These are phyloP conservation scores for Poterioochromonas sp. DNA, from an alignment of 352 stramenopile genomes.

Conservation along the genomic window DNA sequence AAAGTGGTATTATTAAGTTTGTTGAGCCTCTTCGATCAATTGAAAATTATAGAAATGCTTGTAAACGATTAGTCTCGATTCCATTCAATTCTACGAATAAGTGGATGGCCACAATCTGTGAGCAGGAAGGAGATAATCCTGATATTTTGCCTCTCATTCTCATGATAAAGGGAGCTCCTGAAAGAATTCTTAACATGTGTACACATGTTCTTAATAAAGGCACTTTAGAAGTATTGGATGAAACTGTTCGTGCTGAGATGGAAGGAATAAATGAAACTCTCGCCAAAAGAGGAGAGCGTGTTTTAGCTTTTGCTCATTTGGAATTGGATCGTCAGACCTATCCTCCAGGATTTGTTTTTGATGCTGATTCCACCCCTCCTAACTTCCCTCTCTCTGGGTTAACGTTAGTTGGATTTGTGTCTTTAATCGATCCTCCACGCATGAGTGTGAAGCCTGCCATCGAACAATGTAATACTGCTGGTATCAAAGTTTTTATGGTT, in stretches of 20 bases:
- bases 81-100: conserved; percentile 76
- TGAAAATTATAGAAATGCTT: conserved; percentile 49
- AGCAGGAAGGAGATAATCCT: conserved; percentile 9
- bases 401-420: conserved; percentile 85
- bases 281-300: conserved; percentile 52
- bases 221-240: background rate
- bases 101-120: conserved; percentile 47
- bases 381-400: conserved; percentile 39
- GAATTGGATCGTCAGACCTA: conserved; percentile 8
- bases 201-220: conserved; percentile 53
- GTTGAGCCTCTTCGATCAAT: conserved; percentile 47
- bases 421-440: conserved; percentile 82
- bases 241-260: conserved; percentile 38
- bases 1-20: conserved; percentile 58
- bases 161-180: conserved; percentile 91
- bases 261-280: conserved; percentile 54
- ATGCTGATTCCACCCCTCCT: background rate
- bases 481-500: conserved; percentile 86
- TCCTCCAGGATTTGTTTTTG: conserved; percentile 16
- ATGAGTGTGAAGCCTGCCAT: conserved; percentile 70
- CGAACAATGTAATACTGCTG: conserved; percentile 76
- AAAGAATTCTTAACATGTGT: conserved; percentile 84
- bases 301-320: conserved; percentile 50
- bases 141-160: conserved; percentile 41
- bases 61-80: conserved; percentile 58